Evolutionary conservation across 805 yeast species (phyloP).

Genomic region (Teunomyces funiuensis): DNA sequence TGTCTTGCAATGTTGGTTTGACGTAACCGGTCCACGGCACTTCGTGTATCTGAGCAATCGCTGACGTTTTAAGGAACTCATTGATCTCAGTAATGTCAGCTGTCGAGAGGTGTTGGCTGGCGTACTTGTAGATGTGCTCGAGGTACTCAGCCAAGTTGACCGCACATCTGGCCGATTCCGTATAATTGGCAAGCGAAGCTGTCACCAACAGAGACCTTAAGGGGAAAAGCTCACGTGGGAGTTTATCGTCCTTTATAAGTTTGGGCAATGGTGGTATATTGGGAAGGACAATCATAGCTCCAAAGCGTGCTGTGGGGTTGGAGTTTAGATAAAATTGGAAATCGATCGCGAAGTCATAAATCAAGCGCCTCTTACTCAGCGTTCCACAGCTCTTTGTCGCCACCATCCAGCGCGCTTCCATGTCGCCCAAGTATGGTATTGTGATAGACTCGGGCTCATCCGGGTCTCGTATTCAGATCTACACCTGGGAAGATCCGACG

Average conservation of each 20-base stretch:
- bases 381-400: no score
- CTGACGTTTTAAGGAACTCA: constrained; percentile 1
- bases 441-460: constrained; percentile 95
- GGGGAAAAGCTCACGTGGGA: constrained; percentile 14
- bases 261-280: constrained; percentile 32
- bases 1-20: neutral
- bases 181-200: constrained; percentile 13
- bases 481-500: constrained; percentile 64
- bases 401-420: neutral
- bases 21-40: constrained; percentile 19
- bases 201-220: constrained; percentile 18
- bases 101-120: constrained; percentile 1
- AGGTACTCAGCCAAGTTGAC: constrained; percentile 36
- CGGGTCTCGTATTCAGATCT: constrained; percentile 86
- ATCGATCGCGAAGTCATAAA: neutral
- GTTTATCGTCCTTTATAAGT: neutral
- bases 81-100: constrained; percentile 7
- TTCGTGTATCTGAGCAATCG: constrained; percentile 6
- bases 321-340: neutral
- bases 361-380: neutral
- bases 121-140: constrained; percentile 21
- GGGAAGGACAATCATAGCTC: constrained; percentile 34
- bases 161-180: constrained; percentile 30
- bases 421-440: constrained; percentile 61
- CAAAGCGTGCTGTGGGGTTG: neutral